Evolutionary conservation across 129 eudicot genomes (phyloP).

Genomic region (Artemisia argyi): DNA sequence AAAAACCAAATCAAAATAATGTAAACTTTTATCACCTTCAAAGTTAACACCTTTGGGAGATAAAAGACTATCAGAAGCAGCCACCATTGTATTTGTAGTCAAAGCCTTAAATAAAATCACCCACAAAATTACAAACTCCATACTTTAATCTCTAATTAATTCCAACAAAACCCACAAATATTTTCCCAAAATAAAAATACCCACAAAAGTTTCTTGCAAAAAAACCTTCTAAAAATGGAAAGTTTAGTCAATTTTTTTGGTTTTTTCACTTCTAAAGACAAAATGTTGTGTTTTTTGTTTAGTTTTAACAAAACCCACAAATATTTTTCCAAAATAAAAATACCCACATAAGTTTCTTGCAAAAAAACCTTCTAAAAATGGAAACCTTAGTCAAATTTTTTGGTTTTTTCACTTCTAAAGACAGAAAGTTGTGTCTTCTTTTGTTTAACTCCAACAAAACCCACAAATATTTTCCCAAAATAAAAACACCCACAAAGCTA

Average conservation of each 20-base stretch:
- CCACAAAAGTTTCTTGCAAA: constrained; percentile 23
- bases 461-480: neutral
- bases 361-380: constrained; percentile 2
- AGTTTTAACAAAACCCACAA: too few species aligned
- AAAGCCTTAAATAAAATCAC: constrained; percentile 35
- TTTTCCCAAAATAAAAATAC: constrained; percentile 2
- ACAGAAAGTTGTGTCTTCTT: neutral
- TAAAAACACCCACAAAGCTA: neutral
- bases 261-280: constrained; percentile 15
- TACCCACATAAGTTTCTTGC: constrained; percentile 25
- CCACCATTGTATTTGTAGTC: constrained; percentile 33
- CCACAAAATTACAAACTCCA: constrained; percentile 32
- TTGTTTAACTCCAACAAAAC: too few species aligned
- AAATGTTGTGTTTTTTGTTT: neutral
- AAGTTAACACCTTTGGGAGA: constrained; percentile 95
- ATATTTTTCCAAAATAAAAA: neutral
- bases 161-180: constrained; percentile 20
- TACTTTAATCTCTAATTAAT: neutral
- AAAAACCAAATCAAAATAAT: neutral
- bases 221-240: constrained; percentile 10
- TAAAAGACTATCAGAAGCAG: constrained; percentile 64
- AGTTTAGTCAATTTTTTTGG: constrained; percentile 10
- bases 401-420: constrained; percentile 14
- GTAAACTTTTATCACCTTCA: constrained; percentile 64
- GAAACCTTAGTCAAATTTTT: constrained; percentile 11